phyloP scores from a whole-genome alignment of 2,329 filamentous ascomycete genomes.

The Trichoderma harzianum region DNA sequence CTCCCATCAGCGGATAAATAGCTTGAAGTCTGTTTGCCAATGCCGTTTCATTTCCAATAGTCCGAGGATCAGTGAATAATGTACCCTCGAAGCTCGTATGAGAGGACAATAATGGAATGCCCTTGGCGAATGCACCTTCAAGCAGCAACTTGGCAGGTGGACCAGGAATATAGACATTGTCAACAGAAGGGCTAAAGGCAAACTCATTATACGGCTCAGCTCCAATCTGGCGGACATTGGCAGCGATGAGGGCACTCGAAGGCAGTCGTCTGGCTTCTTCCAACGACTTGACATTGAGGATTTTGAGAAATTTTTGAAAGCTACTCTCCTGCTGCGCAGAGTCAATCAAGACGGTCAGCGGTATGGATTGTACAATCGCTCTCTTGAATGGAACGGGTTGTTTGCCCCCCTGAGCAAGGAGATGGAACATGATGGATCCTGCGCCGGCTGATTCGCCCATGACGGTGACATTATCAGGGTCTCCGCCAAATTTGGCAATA shows the following conservation, averaged over 20 bases:
- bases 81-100: background rate
- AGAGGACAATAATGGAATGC: background rate
- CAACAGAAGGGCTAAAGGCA: background rate
- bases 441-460: background rate
- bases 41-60: background rate
- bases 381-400: background rate
- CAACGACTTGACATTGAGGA: background rate
- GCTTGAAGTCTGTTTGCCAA: background rate
- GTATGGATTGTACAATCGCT: background rate
- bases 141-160: background rate
- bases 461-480: background rate
- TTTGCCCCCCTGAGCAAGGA: background rate
- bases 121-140: background rate
- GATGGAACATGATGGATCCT: background rate
- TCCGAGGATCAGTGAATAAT: background rate
- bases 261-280: background rate
- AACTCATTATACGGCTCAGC: background rate
- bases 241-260: background rate
- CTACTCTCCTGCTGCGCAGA: background rate
- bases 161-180: background rate
- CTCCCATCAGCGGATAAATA: background rate
- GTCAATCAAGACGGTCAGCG: background rate
- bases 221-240: background rate
- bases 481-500: conserved; percentile 26
- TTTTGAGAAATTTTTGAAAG: background rate